A percentile compares a stretch with the other conserved stretches of the same genome.
Conservation (phyloP, 768 basidiomycete species). For the Mycena indigotica region DNA sequence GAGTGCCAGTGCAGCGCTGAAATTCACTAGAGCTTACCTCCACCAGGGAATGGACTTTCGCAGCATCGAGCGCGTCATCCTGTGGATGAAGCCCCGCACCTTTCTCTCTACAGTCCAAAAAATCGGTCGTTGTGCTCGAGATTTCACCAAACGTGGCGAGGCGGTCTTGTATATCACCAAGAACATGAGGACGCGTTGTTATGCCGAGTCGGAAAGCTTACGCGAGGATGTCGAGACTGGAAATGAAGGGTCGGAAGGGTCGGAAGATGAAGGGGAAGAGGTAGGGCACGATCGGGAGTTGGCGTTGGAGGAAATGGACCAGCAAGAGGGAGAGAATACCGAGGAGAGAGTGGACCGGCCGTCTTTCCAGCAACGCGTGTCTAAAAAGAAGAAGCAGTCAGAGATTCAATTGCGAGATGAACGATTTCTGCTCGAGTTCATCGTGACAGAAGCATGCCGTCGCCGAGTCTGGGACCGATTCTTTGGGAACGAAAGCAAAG, state of each 20-base stretch:
- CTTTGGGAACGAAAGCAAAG: slow-evolving; percentile 10
- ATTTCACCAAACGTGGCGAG: neutral
- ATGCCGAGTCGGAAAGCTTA: slow-evolving; percentile 1
- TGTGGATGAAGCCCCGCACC: slow-evolving; percentile 17
- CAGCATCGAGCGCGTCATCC: slow-evolving; percentile 6
- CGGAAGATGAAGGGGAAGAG: neutral
- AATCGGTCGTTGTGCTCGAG: slow-evolving; percentile 14
- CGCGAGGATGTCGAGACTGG: neutral
- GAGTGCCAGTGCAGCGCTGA: neutral
- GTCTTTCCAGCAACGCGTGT: too few species aligned
- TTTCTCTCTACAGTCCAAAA: slow-evolving; percentile 18
- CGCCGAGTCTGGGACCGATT: slow-evolving; percentile 12
- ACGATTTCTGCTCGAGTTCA: slow-evolving; percentile 13
- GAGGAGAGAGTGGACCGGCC: too few species aligned
- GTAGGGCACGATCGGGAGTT: neutral
- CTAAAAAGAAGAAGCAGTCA: neutral
- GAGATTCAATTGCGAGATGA: slow-evolving; percentile 5
- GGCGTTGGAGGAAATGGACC: neutral
- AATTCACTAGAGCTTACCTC: neutral
- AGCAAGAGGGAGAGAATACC: too few species aligned
- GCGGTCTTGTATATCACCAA: slow-evolving; percentile 14
- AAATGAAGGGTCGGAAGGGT: neutral
- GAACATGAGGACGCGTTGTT: slow-evolving; percentile 4
- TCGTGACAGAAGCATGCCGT: slow-evolving; percentile 8
- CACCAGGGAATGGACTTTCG: slow-evolving; percentile 19